Evolutionary conservation across 352 stramenopile genomes (phyloP), one percentile per base, ranked within the genome.

Genomic region (Phytopythium sindhum): DNA sequence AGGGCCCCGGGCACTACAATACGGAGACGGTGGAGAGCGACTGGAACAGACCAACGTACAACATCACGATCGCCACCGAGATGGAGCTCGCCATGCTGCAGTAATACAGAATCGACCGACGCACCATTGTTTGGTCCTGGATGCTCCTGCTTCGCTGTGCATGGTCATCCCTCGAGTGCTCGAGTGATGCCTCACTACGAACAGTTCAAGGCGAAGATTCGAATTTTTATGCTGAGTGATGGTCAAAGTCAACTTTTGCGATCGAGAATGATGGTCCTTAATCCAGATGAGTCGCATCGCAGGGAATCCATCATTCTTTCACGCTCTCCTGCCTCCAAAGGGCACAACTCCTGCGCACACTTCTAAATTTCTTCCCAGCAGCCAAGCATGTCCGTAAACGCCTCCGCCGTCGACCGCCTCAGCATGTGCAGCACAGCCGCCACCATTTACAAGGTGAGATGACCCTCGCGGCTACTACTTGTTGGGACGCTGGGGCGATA

Each of bases 21-120:
- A 84, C 79, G 4, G 72, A 84, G 19, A 87, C 74, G 1, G 74
- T 90, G 41, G 85, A 91, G 44, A 82, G 74, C 58, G 81, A 90
- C 60, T 93, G 85, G 85, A 91, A 93, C 61, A 81, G 81, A n/a
- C 85, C 85, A n/a, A 93, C 85, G 11, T 88, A 91, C 71, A 93
- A 93, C 73, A 91, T 93, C 66, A 88, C 82, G 17, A 93, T 93
- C 64, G 85, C 85, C 24, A 93, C 85, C 4, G 82, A 93, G 58
- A 93, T 93, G 85, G 83, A 93, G 57, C 61, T 89, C 4, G 82
- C 82, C 45, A 89, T 89, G 73, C 63, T 89, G 42, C 74, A 75
- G 45, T 74, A 63, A 61, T 31, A n/a, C 28, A 14, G 6, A 50
- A 23, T 23, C 24, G 15, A 31, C 24, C 24, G 23, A 17, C 8